These are phyloP conservation scores for Suhomyces pyralidae DNA, from an alignment of 805 yeast genomes.

Conservation along the genomic window DNA sequence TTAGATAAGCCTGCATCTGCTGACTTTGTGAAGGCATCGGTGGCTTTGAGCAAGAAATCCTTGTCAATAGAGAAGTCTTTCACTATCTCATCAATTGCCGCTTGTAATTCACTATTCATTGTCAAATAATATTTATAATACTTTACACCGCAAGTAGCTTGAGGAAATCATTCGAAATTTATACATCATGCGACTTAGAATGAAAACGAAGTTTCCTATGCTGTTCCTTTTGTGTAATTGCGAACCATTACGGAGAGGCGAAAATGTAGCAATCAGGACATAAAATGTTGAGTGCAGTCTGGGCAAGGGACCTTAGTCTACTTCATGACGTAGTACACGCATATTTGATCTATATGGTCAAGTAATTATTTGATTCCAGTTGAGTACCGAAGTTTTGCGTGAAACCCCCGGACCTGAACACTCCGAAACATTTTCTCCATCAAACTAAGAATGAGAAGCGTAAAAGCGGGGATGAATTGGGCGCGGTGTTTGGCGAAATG, in stretches of 20 bases:
- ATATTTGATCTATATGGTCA: not conserved
- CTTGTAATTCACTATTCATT: slow-evolving; percentile 16
- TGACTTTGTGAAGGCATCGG: slow-evolving; percentile 54
- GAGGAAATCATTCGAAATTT: not conserved
- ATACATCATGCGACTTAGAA: not conserved
- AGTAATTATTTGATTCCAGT: not conserved
- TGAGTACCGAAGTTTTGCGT: not conserved
- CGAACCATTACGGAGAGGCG: not conserved
- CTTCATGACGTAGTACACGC: not conserved
- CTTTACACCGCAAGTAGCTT: not conserved
- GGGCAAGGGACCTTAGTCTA: not conserved
- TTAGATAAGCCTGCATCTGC: slow-evolving; percentile 59
- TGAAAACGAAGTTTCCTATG: not conserved
- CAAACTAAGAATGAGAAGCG: not conserved
- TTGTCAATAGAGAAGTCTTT: slow-evolving; percentile 40
- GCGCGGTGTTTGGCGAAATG: not conserved
- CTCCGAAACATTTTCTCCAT: not conserved
- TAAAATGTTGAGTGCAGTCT: not conserved
- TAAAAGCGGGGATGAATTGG: not conserved
- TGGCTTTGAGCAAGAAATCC: slow-evolving; percentile 45
- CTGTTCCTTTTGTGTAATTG: not conserved
- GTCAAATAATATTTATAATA: not conserved
- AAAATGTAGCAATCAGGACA: not conserved
- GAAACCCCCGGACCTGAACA: not conserved
- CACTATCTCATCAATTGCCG: slow-evolving; percentile 35